Conservation (phyloP, 768 basidiomycete genomes). For the Tylopilus rubrobrunneus region DNA sequence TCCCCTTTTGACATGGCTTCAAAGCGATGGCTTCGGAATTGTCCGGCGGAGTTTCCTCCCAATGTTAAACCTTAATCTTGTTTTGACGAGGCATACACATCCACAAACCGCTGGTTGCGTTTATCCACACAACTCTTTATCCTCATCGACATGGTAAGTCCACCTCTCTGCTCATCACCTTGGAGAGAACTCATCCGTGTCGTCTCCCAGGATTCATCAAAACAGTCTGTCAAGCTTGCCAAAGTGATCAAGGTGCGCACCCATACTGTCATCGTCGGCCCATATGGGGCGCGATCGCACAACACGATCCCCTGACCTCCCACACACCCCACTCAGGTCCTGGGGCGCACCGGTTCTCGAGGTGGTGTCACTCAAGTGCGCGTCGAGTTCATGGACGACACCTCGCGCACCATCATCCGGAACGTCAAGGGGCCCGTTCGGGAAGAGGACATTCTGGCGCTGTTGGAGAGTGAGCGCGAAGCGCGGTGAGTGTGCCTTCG, state of each 20-base stretch:
- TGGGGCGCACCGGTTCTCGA: conserved; percentile 97
- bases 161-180: neutral
- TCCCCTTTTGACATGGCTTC: neutral
- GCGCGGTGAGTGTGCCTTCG: conserved; percentile 68
- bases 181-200: neutral
- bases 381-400: conserved; percentile 99
- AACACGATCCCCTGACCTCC: neutral
- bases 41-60: conserved; percentile 17
- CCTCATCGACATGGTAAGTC: conserved; percentile 24
- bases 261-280: neutral
- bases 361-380: conserved; percentile 99
- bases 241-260: conserved; percentile 81
- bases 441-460: conserved; percentile 92
- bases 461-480: conserved; percentile 98
- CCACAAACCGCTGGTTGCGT: neutral
- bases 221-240: conserved; percentile 94
- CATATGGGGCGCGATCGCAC: neutral
- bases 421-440: conserved; percentile 99
- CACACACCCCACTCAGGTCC: conserved; percentile 54
- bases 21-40: conserved; percentile 3
- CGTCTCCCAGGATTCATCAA: conserved; percentile 65
- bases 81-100: conserved; percentile 5
- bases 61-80: conserved; percentile 23
- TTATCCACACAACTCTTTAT: neutral
- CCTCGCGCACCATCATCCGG: conserved; percentile 91